phyloP scores from a whole-genome alignment of 164 flowering plant genomes.

The Piper longum region DNA sequence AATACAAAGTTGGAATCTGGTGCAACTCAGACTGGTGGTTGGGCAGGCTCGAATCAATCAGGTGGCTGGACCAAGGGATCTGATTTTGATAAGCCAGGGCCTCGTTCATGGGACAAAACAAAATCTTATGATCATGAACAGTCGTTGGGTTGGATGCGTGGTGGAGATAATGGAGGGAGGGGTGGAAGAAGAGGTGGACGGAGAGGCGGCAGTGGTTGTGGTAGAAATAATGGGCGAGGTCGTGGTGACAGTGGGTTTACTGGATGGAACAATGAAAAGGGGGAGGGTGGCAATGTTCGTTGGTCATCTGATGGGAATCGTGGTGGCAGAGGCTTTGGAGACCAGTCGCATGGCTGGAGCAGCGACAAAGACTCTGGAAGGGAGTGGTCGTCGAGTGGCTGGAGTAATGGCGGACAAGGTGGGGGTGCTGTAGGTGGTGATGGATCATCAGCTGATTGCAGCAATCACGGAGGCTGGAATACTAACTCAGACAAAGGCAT shows the following conservation, averaged over 20 bases:
- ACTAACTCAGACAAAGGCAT: not conserved
- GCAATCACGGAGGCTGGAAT: not conserved
- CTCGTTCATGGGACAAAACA: too few relatives aligned
- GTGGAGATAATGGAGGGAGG: not conserved
- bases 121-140: not conserved
- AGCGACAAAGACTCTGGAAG: not conserved
- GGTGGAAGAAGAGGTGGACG: conserved; percentile 1
- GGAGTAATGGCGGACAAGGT: not conserved
- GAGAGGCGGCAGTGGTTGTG: not conserved
- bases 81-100: too few relatives aligned
- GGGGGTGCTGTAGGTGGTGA: not conserved
- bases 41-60: too few relatives aligned
- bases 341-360: conserved; percentile 1
- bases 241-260: conserved; percentile 2
- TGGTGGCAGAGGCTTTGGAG: not conserved
- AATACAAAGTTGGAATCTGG: too few relatives aligned
- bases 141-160: conserved; percentile 11
- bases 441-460: not conserved
- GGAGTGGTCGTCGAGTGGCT: conserved; percentile 2
- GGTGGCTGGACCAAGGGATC: too few relatives aligned
- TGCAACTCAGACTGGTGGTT: too few relatives aligned
- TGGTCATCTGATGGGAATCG: conserved; percentile 4
- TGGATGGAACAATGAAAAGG: conserved; percentile 1
- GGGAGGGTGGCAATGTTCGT: not conserved
- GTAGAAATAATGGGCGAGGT: conserved; percentile 7